Base-by-base conservation (phyloP, 306 rosid genomes). In the Dicorynia guianensis region DNA sequence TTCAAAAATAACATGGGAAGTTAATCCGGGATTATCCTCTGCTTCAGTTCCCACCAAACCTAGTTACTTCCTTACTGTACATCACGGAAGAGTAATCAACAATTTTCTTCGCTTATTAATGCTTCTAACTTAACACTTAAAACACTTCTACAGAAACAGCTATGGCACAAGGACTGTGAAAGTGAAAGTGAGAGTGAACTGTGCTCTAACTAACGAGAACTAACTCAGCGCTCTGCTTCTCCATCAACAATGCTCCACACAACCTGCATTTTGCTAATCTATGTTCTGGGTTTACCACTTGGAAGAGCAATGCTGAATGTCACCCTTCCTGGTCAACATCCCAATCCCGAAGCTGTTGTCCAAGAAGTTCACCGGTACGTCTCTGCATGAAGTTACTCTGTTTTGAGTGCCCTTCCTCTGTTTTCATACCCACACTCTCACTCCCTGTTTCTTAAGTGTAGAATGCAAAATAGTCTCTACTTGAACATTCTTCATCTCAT, bases 251-350 rank as follows among this genome's bases (percentile, higher is more conserved):
- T 93, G 97, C 71, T 88, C 10, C 64, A 68, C 63, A 72, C 68
- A 69, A 73, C 46, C 77, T 89, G 87, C 93, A 91, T 91, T 91
- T 65, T 87, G 46, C 50, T 88, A 4, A 30, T 84, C 78, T 84
- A 52, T 49, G 39, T 85, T 72, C 73, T 94, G 10, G 75, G 66
- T 74, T 69, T 67, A 12, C 78, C 61, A 1, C 85, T 78, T 52
- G 86, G 74, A 63, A 9, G 42, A 9, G 81, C 93, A 67, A 66
- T 76, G 76, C 82, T 88, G 79, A 93, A 91, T 86, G 66, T 89
- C 78, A 94, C 94, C 69, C 91, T 94, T 47, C 88, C 97, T 0
- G 97, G 98, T 12, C 88, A 91, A 38, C 97, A 94, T 60, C 98
- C 98, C 5, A 82, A 87, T 78, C 98, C 98, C 0, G 96, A 94